Evolutionary conservation across 2,329 filamentous ascomycete genomes (phyloP).

Genomic region (Cryphonectria parasitica): DNA sequence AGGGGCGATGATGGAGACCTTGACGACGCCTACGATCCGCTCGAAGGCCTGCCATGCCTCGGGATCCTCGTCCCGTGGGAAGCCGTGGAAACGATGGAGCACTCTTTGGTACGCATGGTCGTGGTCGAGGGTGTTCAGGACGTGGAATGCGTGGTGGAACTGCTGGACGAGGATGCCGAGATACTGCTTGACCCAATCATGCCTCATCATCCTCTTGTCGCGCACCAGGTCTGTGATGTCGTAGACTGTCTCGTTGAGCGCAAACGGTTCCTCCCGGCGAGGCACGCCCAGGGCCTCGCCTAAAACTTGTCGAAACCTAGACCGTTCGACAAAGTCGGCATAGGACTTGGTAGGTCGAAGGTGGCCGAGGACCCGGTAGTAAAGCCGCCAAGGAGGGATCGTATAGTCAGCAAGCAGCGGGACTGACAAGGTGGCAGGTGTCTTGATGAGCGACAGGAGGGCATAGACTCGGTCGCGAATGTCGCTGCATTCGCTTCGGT

Average conservation of each 20-base stretch:
- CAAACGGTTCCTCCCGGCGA: neutral
- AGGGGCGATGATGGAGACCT: neutral
- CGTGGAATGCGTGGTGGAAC: constrained; percentile 3
- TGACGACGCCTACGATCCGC: neutral
- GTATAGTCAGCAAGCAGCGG: constrained; percentile 19
- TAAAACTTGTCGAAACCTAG: constrained; percentile 2
- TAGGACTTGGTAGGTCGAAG: neutral
- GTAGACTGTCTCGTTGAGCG: constrained; percentile 11
- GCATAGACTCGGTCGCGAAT: constrained; percentile 19
- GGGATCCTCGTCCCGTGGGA: constrained; percentile 10
- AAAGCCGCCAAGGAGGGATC: constrained; percentile 15
- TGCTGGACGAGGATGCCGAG: neutral
- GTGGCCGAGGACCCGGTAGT: constrained; percentile 17
- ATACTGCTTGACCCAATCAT: neutral
- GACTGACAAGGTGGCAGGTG: neutral
- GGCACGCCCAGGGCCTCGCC: constrained; percentile 1
- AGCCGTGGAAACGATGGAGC: neutral
- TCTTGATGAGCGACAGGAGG: constrained; percentile 16
- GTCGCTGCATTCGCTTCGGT: constrained; percentile 17
- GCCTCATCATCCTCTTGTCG: neutral
- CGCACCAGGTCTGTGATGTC: constrained; percentile 4
- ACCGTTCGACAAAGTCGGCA: constrained; percentile 1
- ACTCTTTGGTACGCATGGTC: constrained; percentile 2
- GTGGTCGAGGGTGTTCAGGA: constrained; percentile 6
- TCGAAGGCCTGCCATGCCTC: constrained; percentile 8